Percentiles rank a stretch among this genome's conserved stretches.
phyloP scores from a whole-genome alignment of 768 basidiomycete genomes.

The Austroboletus eburneus region DNA sequence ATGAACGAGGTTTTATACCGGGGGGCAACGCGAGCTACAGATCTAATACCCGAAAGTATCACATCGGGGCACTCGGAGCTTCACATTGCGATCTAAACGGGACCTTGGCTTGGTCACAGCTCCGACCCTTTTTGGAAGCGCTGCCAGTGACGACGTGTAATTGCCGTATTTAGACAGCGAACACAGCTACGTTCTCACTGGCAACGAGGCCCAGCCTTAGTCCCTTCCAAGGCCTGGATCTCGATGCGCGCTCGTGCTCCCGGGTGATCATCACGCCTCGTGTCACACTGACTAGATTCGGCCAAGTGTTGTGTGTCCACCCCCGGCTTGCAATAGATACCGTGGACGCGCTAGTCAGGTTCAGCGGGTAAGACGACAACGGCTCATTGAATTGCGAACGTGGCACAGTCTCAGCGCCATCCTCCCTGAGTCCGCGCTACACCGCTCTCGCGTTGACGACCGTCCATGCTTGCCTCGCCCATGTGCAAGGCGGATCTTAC shows the following conservation, averaged over 20 bases:
- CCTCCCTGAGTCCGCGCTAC: constrained; percentile 8
- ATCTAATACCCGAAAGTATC: constrained; percentile 14
- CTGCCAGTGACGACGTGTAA: constrained; percentile 7
- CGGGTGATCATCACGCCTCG: constrained; percentile 15
- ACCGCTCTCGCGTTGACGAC: constrained; percentile 16
- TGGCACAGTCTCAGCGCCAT: constrained; percentile 11
- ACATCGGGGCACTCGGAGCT: constrained; percentile 17
- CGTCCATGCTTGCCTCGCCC: too few species aligned
- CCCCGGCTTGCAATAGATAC: constrained; percentile 1
- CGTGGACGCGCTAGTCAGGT: constrained; percentile 7
- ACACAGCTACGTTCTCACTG: constrained; percentile 10
- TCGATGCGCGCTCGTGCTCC: constrained; percentile 9
- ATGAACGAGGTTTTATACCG: constrained; percentile 21
- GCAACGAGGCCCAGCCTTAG: background rate
- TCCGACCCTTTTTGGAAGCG: constrained; percentile 14
- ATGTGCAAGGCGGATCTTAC: too few species aligned
- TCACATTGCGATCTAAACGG: constrained; percentile 10
- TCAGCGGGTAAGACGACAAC: constrained; percentile 11
- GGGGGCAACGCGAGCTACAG: constrained; percentile 10
- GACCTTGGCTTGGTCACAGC: constrained; percentile 7
- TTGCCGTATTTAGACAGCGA: constrained; percentile 5
- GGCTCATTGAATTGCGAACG: constrained; percentile 11
- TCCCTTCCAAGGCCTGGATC: constrained; percentile 12
- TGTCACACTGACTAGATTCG: constrained; percentile 8
- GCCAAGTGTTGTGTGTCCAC: constrained; percentile 2